Base-by-base conservation (phyloP, 768 basidiomycete genomes). In the Mycena rosella region DNA sequence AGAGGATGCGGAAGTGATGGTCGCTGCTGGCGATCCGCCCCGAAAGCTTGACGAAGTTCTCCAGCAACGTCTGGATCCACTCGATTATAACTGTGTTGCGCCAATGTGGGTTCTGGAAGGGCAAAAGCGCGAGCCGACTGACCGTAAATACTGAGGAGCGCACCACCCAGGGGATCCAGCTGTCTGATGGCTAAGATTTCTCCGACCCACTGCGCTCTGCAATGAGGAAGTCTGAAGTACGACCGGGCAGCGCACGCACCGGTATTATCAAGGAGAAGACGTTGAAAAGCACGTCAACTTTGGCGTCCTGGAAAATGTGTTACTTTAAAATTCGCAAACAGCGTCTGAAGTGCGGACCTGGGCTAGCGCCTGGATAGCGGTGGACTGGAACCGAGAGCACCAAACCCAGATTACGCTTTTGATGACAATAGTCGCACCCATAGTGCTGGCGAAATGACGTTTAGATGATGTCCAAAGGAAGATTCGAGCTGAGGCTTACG, bases 251-350 rank as follows among this genome's bases (percentile, higher is more conserved):
- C 30, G 14, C 24, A n/a, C 17, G 22, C 38, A 67, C 64, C 10
- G 68, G 68, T n/a, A 69, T 49, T 40, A 72, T 63, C 10, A 72
- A 51, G 11, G 68, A 69, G 40, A 72, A 72, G 27, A 69, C 34
- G 38, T 72, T 72, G 71, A 72, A 72, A n/a, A 72, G 58, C 13
- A 72, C 71, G 51, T 72, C 71, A 52, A 47, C 53, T 48, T 69
- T 72, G 22, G 71, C 71, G 58, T 72, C 71, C 65, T 71, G 61
- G 18, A 38, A 7, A 9, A 30, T 13, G 26, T 26, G 26, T 26
- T 36, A 44, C 51, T 59, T 40, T 51, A 32, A 11, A 24, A 3
- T 17, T 42, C 22, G 15, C 10, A 24, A 27, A 29, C 8, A 20
- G 18, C n/a, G 5, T 38, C 3, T 3, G 30, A 29, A 13, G 5